Evolutionary conservation across 2,329 filamentous ascomycete genomes (phyloP).

Genomic region (Didymellaceae sp.): DNA sequence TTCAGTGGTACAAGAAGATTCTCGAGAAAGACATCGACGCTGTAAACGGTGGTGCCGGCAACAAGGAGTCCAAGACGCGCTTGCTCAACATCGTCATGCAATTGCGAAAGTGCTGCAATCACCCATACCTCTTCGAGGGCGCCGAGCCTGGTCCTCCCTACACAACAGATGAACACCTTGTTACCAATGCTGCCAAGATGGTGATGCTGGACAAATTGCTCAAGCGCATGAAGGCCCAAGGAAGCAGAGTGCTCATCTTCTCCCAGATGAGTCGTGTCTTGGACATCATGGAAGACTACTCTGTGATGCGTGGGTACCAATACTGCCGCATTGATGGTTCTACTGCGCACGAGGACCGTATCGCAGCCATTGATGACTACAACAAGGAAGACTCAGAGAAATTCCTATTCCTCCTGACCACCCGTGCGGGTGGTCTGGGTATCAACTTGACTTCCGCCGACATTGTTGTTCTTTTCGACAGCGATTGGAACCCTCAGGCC

Average conservation of each 20-base stretch:
- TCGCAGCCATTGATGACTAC: slow-evolving; percentile 97
- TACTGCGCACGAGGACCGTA: slow-evolving; percentile 96
- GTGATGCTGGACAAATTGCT: slow-evolving; percentile 92
- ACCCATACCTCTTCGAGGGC: slow-evolving; percentile 96
- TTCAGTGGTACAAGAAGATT: slow-evolving; percentile 99
- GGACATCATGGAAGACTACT: slow-evolving; percentile 98
- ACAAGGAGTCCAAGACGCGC: slow-evolving; percentile 96
- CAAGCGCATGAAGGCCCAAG: slow-evolving; percentile 80
- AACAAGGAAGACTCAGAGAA: slow-evolving; percentile 89
- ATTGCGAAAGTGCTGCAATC: slow-evolving; percentile 97
- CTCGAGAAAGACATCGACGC: slow-evolving; percentile 98
- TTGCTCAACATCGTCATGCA: slow-evolving; percentile 99
- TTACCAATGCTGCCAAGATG: slow-evolving; percentile 97
- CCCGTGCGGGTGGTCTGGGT: slow-evolving; percentile 90
- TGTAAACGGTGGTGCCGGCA: slow-evolving; percentile 94
- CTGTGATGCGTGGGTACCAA: slow-evolving; percentile 90
- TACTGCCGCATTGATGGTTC: slow-evolving; percentile 98
- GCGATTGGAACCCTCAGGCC: slow-evolving; percentile 98
- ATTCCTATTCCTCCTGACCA: slow-evolving; percentile 94
- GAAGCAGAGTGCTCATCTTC: slow-evolving; percentile 96
- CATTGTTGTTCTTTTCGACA: slow-evolving; percentile 95
- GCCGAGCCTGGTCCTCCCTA: slow-evolving; percentile 97
- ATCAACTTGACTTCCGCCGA: slow-evolving; percentile 97
- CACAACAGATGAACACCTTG: slow-evolving; percentile 94
- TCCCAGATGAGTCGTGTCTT: slow-evolving; percentile 98